Percentiles rank a stretch among this genome's conserved stretches.
Evolutionary conservation across 2,329 filamentous ascomycete genomes (phyloP).

Genomic region (Fusarium palustre): DNA sequence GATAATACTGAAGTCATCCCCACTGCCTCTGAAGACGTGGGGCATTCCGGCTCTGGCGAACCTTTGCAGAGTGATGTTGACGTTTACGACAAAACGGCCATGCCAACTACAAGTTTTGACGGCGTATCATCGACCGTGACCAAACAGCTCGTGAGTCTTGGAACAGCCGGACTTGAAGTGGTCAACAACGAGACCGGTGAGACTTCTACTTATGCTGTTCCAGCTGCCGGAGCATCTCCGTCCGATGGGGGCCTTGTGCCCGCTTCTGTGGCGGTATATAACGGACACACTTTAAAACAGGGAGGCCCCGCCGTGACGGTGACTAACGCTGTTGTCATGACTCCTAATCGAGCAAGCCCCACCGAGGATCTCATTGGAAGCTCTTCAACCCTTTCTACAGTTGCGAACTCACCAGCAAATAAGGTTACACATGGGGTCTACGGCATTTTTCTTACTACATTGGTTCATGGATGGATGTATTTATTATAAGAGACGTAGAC

Average conservation of each 20-base stretch:
- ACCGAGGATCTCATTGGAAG: background rate
- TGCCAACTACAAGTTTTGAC: background rate
- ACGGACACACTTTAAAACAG: background rate
- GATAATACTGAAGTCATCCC: too few relatives aligned
- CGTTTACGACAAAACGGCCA: background rate
- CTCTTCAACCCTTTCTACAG: background rate
- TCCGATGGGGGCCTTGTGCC: background rate
- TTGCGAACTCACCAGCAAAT: background rate
- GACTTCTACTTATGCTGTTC: constrained; percentile 1
- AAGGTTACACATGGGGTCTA: background rate
- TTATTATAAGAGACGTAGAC: background rate
- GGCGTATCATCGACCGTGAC: background rate
- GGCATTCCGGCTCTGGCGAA: background rate
- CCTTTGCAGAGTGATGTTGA: background rate
- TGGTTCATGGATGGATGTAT: background rate
- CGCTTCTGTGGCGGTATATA: background rate
- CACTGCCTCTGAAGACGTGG: background rate
- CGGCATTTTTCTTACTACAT: background rate
- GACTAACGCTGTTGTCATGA: background rate
- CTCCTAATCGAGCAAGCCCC: background rate
- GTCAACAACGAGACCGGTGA: background rate
- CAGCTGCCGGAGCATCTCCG: background rate
- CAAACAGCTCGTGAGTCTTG: background rate
- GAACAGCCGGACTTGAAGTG: background rate
- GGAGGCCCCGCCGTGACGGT: background rate